Base-by-base conservation (phyloP, 192 early-diverging fungal genomes). In the Diversispora eburnea region DNA sequence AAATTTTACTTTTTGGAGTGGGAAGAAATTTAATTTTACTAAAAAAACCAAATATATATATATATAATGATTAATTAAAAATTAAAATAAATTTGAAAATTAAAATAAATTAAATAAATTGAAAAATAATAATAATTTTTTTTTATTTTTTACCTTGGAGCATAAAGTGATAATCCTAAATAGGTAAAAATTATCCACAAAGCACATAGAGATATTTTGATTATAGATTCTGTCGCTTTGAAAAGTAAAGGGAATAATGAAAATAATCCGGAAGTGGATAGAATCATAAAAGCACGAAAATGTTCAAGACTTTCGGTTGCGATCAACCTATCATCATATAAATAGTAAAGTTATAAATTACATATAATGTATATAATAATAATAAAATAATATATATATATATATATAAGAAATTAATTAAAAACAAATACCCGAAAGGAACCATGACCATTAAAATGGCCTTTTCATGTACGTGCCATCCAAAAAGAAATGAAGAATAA, bases 401-500 rank as follows among this genome's bases (percentile, higher is more conserved):
- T 13, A 47, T 42, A 45, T 7, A 51, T 22, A 42, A 7, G 7
- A 15, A 54, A 13, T 15, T 42, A 25, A n/a, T n/a, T n/a, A n/a
- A n/a, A 12, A 20, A 22, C 8, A 45, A 41, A 52, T 81, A 90
- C 89, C 83, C 79, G 48, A 89, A 80, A 19, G 91, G 91, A 54
- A 91, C 83, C 71, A 89, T 72, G 33, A 94, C 85, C 70, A 97
- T 70, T 70, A 99, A 81, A 13, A 96, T 88, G 0, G 97, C 97
- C 78, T 99, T 99, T 73, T 99, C 97, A 72, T 99, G 97, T 17
- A 99, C 97, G 82, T 99, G 97, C 95, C 95, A 99, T 47, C 95
- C 95, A 80, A 96, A 97, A 75, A 96, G 75, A 78, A 92, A 99
- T 25, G 95, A 94, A 6, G 91, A 85, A 65, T 91, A 95, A 3